Evolutionary conservation across 2,329 filamentous ascomycete genomes (phyloP).

Genomic region (Diplocarpon rosae): DNA sequence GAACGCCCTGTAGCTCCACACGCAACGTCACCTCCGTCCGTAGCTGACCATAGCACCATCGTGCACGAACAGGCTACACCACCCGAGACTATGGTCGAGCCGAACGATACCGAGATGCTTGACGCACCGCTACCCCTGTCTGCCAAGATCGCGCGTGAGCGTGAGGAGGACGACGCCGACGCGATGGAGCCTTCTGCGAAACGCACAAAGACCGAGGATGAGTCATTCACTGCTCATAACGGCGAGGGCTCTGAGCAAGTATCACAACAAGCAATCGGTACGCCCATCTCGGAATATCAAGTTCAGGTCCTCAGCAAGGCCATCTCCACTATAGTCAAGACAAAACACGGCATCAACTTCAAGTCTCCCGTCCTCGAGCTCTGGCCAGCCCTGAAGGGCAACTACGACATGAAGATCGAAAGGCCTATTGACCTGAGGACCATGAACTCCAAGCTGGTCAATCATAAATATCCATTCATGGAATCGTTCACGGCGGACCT

Average conservation of each 20-base stretch:
- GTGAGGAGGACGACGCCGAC: slow-evolving; percentile 66
- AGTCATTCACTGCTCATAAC: slow-evolving; percentile 13
- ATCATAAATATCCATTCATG: slow-evolving; percentile 52
- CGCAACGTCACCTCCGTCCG: not conserved
- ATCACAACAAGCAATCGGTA: slow-evolving; percentile 3
- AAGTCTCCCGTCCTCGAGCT: slow-evolving; percentile 65
- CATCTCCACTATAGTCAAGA: slow-evolving; percentile 72
- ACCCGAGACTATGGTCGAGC: not conserved
- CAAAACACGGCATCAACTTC: slow-evolving; percentile 68
- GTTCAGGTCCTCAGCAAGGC: slow-evolving; percentile 52
- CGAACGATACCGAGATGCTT: slow-evolving; percentile 19
- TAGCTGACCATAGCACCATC: not conserved
- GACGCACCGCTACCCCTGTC: slow-evolving; percentile 26
- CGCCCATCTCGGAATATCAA: slow-evolving; percentile 44
- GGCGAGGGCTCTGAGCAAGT: slow-evolving; percentile 11
- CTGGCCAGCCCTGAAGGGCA: slow-evolving; percentile 64
- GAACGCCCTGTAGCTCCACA: not conserved
- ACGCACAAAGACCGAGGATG: slow-evolving; percentile 61
- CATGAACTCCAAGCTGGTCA: slow-evolving; percentile 71
- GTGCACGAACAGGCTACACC: not conserved
- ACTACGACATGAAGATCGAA: slow-evolving; percentile 57
- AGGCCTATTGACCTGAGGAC: slow-evolving; percentile 76
- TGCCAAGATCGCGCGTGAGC: slow-evolving; percentile 58
- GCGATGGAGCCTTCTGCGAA: slow-evolving; percentile 61
- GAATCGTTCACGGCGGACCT: slow-evolving; percentile 66